Conservation (phyloP, 768 basidiomycete genomes). For the Collybia sordida region DNA sequence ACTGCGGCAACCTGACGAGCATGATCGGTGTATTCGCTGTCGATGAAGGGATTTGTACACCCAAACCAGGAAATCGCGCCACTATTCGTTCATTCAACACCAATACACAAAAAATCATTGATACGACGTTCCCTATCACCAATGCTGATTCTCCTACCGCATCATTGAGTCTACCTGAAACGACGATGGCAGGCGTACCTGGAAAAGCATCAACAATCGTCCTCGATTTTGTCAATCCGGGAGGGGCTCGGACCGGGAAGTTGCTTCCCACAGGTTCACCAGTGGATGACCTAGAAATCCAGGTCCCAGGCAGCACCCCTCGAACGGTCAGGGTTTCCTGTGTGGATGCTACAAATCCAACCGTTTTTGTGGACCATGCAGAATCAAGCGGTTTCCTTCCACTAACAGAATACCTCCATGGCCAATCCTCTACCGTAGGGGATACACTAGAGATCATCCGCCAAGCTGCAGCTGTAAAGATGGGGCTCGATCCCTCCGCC, state of each 20-base stretch:
- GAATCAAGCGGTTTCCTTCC: conserved; percentile 42
- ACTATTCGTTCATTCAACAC: conserved; percentile 68
- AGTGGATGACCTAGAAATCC: conserved; percentile 41
- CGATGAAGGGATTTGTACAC: conserved; percentile 56
- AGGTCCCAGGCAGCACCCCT: conserved; percentile 11
- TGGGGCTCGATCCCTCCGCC: conserved; percentile 63
- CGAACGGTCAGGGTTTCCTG: conserved; percentile 44
- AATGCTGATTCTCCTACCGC: conserved; percentile 25
- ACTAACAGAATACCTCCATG: conserved; percentile 34
- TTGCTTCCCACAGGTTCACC: conserved; percentile 63
- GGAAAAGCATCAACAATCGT: conserved; percentile 64
- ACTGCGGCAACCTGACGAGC: conserved; percentile 74
- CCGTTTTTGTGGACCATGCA: conserved; percentile 53
- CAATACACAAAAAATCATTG: conserved; percentile 69
- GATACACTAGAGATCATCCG: conserved; percentile 51
- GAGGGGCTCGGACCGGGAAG: conserved; percentile 69
- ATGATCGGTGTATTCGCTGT: conserved; percentile 75
- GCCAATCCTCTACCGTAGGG: conserved; percentile 25
- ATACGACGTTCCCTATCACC: conserved; percentile 66
- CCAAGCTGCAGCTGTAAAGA: conserved; percentile 50
- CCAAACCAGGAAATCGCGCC: conserved; percentile 22
- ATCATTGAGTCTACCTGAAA: conserved; percentile 47
- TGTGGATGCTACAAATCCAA: conserved; percentile 76
- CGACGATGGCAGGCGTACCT: conserved; percentile 65
- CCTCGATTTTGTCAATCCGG: conserved; percentile 65